phyloP scores from a whole-genome alignment of 2,329 filamentous ascomycete species.

The Pyrenophora teres region DNA sequence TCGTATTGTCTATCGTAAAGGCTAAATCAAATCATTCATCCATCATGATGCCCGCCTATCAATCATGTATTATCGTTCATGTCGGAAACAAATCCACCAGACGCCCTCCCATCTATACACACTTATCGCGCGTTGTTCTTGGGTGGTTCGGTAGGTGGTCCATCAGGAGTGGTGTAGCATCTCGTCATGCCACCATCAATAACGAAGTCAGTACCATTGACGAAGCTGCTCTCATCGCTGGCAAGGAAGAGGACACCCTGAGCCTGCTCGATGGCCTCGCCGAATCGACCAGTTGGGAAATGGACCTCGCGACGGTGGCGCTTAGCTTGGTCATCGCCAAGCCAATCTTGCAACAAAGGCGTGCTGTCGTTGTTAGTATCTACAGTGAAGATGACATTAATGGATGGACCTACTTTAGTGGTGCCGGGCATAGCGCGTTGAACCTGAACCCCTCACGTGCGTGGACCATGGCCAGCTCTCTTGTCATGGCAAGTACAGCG shows the following conservation, averaged over 20 bases:
- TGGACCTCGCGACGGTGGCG: slow-evolving; percentile 82
- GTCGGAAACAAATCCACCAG: background rate
- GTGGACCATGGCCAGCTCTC: slow-evolving; percentile 90
- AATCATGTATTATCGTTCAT: background rate
- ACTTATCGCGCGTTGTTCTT: slow-evolving; percentile 51
- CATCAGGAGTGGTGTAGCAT: slow-evolving; percentile 73
- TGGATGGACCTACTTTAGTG: slow-evolving; percentile 67
- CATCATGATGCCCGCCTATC: background rate
- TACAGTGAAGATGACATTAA: background rate
- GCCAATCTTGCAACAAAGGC: slow-evolving; percentile 88
- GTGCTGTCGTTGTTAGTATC: slow-evolving; percentile 58
- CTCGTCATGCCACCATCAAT: slow-evolving; percentile 96
- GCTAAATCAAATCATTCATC: background rate
- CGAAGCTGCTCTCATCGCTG: slow-evolving; percentile 85
- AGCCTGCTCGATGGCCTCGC: slow-evolving; percentile 92
- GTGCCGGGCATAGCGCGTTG: slow-evolving; percentile 88
- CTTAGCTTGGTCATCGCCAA: slow-evolving; percentile 84
- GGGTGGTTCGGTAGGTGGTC: slow-evolving; percentile 59
- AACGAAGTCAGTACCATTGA: slow-evolving; percentile 89
- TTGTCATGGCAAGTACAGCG: slow-evolving; percentile 85
- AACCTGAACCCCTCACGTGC: slow-evolving; percentile 88
- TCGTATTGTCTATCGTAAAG: background rate
- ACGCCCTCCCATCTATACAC: background rate
- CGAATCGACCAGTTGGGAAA: slow-evolving; percentile 86
- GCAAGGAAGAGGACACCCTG: slow-evolving; percentile 87